These are phyloP conservation scores for Solanum megistacrolobum DNA, from an alignment of 257 asterid genomes.

Conservation along the genomic window DNA sequence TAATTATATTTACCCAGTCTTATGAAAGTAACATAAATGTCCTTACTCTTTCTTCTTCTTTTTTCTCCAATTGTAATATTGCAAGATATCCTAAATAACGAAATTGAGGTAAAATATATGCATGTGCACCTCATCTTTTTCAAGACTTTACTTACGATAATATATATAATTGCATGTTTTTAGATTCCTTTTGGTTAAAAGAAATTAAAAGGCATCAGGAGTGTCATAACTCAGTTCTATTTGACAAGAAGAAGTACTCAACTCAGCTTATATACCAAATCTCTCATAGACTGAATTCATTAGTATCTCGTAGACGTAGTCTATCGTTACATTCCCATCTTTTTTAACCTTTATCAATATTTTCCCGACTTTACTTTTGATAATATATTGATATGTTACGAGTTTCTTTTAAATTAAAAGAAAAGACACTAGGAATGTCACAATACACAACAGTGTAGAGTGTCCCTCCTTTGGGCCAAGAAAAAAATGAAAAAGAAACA, in stretches of 20 bases:
- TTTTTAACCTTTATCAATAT: too few relatives aligned
- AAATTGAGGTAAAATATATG: neutral
- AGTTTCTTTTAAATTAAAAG: neutral
- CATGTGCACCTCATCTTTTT: neutral
- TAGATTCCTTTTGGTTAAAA: neutral
- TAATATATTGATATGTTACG: neutral
- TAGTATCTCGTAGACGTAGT: neutral
- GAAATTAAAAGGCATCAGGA: neutral
- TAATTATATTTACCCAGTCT: neutral
- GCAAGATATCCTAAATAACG: neutral
- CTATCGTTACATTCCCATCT: too few relatives aligned
- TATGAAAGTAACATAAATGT: neutral
- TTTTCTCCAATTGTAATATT: neutral
- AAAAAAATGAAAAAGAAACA: neutral
- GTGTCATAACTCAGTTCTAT: neutral
- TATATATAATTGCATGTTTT: neutral
- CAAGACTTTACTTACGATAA: neutral
- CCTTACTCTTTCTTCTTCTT: neutral
- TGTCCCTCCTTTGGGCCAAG: neutral
- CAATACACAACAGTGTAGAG: neutral
- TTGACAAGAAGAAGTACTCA: neutral
- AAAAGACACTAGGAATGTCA: neutral
- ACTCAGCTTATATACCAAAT: neutral
- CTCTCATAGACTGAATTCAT: too few relatives aligned
- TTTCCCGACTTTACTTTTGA: neutral